A percentile compares a stretch with the other conserved stretches of the same genome.
Evolutionary conservation across 148 eudicot species (phyloP).

Genomic region (Chenopodium berlandieri): DNA sequence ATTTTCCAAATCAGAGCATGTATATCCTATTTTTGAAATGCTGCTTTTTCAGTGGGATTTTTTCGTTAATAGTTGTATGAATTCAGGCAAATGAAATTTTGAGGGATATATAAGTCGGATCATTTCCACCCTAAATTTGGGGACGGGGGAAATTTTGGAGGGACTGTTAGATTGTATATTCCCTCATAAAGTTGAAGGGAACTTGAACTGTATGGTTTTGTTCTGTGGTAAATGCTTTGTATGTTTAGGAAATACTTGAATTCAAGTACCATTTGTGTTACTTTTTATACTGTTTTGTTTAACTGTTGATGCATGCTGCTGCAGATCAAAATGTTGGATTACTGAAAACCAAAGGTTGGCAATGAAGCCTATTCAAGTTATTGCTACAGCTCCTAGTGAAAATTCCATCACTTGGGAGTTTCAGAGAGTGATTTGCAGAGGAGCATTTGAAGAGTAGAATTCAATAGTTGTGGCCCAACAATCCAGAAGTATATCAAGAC

Average conservation of each 20-base stretch:
- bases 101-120: neutral
- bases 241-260: neutral
- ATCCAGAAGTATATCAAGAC: constrained; percentile 96
- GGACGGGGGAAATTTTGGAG: too few relatives aligned
- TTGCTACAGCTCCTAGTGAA: constrained; percentile 34
- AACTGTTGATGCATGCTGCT: constrained; percentile 16
- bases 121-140: neutral
- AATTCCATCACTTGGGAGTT: constrained; percentile 61
- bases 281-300: neutral
- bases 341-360: constrained; percentile 58
- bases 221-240: neutral
- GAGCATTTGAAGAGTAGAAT: constrained; percentile 26
- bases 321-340: constrained; percentile 82
- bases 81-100: too few relatives aligned
- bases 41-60: neutral
- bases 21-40: neutral
- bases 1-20: neutral
- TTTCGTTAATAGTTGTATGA: too few relatives aligned
- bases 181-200: neutral
- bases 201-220: neutral
- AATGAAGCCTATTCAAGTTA: constrained; percentile 62
- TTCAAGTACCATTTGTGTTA: neutral
- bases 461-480: constrained; percentile 68
- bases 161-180: neutral
- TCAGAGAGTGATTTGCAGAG: constrained; percentile 66